Evolutionary conservation across 1,284 basidiomycete species (phyloP).

Genomic region (Cutaneotrichosporon sp.): DNA sequence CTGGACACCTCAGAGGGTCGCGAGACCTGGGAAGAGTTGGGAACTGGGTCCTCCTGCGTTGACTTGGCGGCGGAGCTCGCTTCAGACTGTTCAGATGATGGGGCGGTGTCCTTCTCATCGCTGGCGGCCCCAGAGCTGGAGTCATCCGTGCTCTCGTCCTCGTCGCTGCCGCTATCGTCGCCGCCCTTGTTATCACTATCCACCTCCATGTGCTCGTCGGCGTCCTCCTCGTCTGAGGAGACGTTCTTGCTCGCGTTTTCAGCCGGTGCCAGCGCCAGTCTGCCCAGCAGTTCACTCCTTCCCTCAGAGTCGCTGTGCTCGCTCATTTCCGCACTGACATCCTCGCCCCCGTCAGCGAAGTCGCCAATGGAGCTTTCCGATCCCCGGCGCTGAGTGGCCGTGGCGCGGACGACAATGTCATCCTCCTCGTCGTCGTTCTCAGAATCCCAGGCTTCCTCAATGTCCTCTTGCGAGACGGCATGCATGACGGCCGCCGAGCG

Average conservation of each 20-base stretch:
- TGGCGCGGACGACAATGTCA: conserved; percentile 4
- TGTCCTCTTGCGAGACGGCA: conserved; percentile 16
- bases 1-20: background rate
- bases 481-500: conserved; percentile 32
- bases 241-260: too few species aligned
- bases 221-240: too few species aligned
- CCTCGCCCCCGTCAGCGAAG: conserved; percentile 22
- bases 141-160: conserved; percentile 4
- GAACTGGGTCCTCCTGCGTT: too few species aligned
- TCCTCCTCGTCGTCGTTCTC: conserved; percentile 21
- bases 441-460: conserved; percentile 10
- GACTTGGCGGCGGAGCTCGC: too few species aligned
- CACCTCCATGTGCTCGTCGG: conserved; percentile 8
- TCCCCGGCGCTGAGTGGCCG: conserved; percentile 10
- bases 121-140: too few species aligned
- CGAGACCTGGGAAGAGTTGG: background rate
- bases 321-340: conserved; percentile 3
- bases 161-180: conserved; percentile 1
- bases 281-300: conserved; percentile 2
- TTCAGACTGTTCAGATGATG: too few species aligned
- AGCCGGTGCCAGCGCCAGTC: conserved; percentile 1
- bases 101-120: too few species aligned
- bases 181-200: conserved; percentile 1
- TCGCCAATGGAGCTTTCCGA: conserved; percentile 39
- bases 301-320: conserved; percentile 14